Percentiles rank a stretch among this genome's conserved stretches.
Evolutionary conservation across 441 rosid species (phyloP).

Genomic region (Cnidoscolus chayamansa): DNA sequence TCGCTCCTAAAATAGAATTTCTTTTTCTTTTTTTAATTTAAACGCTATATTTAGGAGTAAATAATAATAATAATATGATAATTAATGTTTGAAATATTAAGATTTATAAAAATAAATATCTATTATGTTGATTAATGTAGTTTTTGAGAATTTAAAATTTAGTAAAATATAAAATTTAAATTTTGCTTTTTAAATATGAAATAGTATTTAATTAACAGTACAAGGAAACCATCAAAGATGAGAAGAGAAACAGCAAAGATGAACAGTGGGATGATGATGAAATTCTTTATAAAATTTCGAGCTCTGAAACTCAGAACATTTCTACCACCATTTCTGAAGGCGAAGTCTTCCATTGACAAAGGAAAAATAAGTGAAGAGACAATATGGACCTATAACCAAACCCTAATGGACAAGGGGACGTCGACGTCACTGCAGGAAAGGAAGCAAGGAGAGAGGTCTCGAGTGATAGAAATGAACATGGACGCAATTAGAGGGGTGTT

Average conservation of each 20-base stretch:
- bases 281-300: constrained; percentile 29
- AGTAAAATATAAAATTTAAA: no score
- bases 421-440: background rate
- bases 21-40: no score
- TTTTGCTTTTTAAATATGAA: no score
- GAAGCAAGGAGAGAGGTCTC: background rate
- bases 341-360: background rate
- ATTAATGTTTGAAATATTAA: no score
- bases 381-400: background rate
- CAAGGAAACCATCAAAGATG: constrained; percentile 12
- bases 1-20: no score
- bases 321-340: constrained; percentile 25
- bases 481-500: constrained; percentile 21
- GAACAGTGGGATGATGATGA: constrained; percentile 22
- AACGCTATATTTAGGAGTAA: no score
- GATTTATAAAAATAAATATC: no score
- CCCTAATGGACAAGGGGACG: background rate
- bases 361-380: constrained; percentile 4
- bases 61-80: no score
- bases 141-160: no score
- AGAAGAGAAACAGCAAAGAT: constrained; percentile 1
- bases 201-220: background rate
- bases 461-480: constrained; percentile 20
- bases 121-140: no score
- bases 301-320: constrained; percentile 18